phyloP scores from a whole-genome alignment of 1,139 yeast genomes.

The Blastobotrys capitulatus region DNA sequence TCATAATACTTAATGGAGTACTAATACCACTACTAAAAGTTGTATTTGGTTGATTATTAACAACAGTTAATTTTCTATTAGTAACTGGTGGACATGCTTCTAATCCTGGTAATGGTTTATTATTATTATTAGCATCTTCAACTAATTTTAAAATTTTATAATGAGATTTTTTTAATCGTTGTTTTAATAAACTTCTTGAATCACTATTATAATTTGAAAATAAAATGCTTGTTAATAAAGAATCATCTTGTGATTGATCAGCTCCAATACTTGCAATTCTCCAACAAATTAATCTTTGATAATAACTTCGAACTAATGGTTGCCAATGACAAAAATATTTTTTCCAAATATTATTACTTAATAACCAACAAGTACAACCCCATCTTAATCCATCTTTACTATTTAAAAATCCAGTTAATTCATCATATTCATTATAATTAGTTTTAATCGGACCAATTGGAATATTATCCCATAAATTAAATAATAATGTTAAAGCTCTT shows the following conservation, averaged over 20 bases:
- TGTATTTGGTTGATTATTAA: slow-evolving; percentile 21
- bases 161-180: slow-evolving; percentile 25
- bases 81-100: slow-evolving; percentile 48
- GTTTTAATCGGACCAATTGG: slow-evolving; percentile 34
- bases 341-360: slow-evolving; percentile 46
- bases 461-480: slow-evolving; percentile 70
- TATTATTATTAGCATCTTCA: slow-evolving; percentile 13
- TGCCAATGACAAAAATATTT: slow-evolving; percentile 71
- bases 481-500: slow-evolving; percentile 59
- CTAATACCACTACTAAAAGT: not conserved
- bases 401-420: slow-evolving; percentile 31
- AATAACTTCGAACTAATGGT: slow-evolving; percentile 67
- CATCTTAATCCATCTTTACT: slow-evolving; percentile 35
- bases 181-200: slow-evolving; percentile 24
- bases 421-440: slow-evolving; percentile 31
- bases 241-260: slow-evolving; percentile 17
- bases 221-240: slow-evolving; percentile 24
- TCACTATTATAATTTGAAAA: slow-evolving; percentile 29
- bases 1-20: not conserved
- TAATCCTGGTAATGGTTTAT: slow-evolving; percentile 23
- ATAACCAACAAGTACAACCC: slow-evolving; percentile 51
- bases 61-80: slow-evolving; percentile 43
- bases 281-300: slow-evolving; percentile 64
- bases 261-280: slow-evolving; percentile 44
- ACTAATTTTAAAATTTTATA: slow-evolving; percentile 22